These are phyloP conservation scores for Elaeis guineensis DNA, from an alignment of 176 grass and related monocot species.

Conservation along the genomic window DNA sequence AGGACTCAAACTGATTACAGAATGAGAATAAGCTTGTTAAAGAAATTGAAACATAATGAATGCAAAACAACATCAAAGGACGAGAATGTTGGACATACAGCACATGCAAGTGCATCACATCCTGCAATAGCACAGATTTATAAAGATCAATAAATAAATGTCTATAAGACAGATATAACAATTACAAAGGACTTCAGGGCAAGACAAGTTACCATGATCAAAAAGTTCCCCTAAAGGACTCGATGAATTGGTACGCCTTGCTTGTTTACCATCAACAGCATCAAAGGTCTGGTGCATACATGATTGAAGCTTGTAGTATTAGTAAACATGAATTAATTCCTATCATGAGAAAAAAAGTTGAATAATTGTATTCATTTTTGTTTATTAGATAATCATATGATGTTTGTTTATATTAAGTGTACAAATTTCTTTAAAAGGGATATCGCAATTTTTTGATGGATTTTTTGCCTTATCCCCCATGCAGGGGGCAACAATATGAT, in stretches of 20 bases:
- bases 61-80: neutral
- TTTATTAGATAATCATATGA: too few species aligned
- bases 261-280: slow-evolving; percentile 99
- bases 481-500: too few species aligned
- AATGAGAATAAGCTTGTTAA: too few species aligned
- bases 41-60: neutral
- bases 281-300: slow-evolving; percentile 75
- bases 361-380: neutral
- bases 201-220: slow-evolving; percentile 67
- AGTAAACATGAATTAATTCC: neutral
- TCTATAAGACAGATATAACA: neutral
- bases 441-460: too few species aligned
- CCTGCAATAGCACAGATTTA: slow-evolving; percentile 30
- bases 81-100: slow-evolving; percentile 52
- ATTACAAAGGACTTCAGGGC: neutral
- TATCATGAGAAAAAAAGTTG: neutral
- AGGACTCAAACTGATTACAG: slow-evolving; percentile 74
- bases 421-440: too few species aligned
- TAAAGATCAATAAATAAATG: too few species aligned
- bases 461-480: too few species aligned
- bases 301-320: neutral
- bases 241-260: slow-evolving; percentile 93
- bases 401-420: too few species aligned
- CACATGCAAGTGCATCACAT: slow-evolving; percentile 98
- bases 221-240: slow-evolving; percentile 99